Evolutionary conservation across 352 stramenopile genomes (phyloP).

Genomic region (Pythium biforme): DNA sequence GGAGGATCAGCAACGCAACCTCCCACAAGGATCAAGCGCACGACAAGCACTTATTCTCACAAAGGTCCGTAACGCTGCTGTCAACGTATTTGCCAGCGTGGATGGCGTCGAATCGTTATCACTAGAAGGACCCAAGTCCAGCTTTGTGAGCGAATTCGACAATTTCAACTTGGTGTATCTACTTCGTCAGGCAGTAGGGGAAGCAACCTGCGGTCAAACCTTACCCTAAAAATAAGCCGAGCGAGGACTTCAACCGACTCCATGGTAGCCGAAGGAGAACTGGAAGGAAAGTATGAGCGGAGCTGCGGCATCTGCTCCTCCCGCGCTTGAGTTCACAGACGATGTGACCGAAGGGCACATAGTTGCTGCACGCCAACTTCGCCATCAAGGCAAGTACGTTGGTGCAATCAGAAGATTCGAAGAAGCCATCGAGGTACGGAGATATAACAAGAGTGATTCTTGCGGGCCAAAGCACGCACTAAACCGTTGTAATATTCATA

Average conservation of each 20-base stretch:
- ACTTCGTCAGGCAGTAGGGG: neutral
- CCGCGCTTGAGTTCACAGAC: constrained; percentile 18
- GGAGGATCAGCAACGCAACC: constrained; percentile 46
- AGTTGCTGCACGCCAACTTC: constrained; percentile 34
- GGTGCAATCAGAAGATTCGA: constrained; percentile 42
- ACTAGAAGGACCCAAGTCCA: constrained; percentile 35
- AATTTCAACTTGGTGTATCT: constrained; percentile 33
- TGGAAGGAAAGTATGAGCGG: neutral
- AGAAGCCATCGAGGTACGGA: constrained; percentile 41
- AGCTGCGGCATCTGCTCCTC: neutral
- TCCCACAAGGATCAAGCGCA: constrained; percentile 39
- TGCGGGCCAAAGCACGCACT: neutral
- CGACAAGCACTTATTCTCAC: constrained; percentile 23
- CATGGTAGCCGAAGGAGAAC: neutral
- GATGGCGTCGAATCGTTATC: constrained; percentile 44
- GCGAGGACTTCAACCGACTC: neutral
- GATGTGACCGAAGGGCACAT: constrained; percentile 31
- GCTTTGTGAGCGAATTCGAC: constrained; percentile 49
- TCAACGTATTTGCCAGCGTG: constrained; percentile 32
- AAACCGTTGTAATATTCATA: neutral
- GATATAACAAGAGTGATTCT: neutral
- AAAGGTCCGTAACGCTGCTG: constrained; percentile 28
- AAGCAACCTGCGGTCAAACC: neutral
- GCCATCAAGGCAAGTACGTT: constrained; percentile 38
- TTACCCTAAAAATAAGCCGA: constrained; percentile 18